Base-by-base conservation (phyloP, 768 basidiomycete species). In the Crucibulum laeve region DNA sequence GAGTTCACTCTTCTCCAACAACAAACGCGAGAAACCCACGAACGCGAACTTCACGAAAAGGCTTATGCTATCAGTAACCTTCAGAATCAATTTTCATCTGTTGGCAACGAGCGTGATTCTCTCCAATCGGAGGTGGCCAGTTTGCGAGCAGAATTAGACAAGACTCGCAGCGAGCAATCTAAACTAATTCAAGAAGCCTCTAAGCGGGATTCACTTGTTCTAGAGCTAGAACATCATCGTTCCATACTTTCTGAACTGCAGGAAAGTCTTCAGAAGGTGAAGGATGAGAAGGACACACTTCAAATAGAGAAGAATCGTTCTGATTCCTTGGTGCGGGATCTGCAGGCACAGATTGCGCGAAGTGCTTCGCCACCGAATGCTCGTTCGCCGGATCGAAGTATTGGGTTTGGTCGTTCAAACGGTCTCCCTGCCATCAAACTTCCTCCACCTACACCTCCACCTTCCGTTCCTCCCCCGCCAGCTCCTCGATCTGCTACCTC, bases 381-480 rank as follows among this genome's bases (percentile, higher is more conserved):
- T 46, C 77, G 80, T 42, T 69, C 71, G 43, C 64, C 76, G 15
- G 80, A 82, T 25, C 77, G 81, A 11, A 73, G 67, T 39, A 48
- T 74, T 24, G 61, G 77, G 8, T 84, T 77, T 56, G 72, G 71
- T 25, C 77, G 86, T 44, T 64, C 74, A 42, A 76, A 75, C 46
- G 79, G 77, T 33, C 62, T 89, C 38, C 78, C 86, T 32, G 67
- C 79, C 22, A 70, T 79, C 53, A 93, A 92, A 63, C 76, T 87
- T 13, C 91, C 91, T 23, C 92, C 91, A 14, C 86, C 88, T 0
- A 87, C 87, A 0, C 91, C 92, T 6, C 90, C 93, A 8, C 93
- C 92, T 0, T 76, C 87, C 24, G 78, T 90, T 8, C 93, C 93
- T 1, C 89, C 89, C 17, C 88, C 87, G 1, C 89, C 88, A 14